Base-by-base conservation (phyloP, 148 eudicot genomes). In the Cornus suecica region DNA sequence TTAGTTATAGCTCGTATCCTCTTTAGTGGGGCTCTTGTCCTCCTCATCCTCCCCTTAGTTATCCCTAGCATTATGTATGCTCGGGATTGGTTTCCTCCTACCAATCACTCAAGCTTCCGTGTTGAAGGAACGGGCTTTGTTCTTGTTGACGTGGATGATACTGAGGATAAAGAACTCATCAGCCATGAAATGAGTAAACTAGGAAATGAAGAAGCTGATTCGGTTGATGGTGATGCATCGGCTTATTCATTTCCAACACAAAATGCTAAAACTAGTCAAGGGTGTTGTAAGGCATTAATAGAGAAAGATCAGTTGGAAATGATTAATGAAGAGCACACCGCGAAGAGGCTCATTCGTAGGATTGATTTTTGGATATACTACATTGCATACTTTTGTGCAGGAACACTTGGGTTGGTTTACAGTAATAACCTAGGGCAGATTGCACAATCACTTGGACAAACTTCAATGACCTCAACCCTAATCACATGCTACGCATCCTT, bases 391-490 rank as follows among this genome's bases (percentile, higher is more conserved):
- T 90, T 94, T 62, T 88, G 94, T 81, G 98, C 94, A 8, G 98
- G 98, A n/a, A 94, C 98, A 25, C 86, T 91, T 5, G 98, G 98
- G 66, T 80, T 91, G 20, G 98, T 90, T 74, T 94, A 90, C 51
- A 91, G 94, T 69, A 94, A 94, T 75, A 94, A 91, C 80, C 83
- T 94, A 4, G 98, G 98, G 31, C 97, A 94, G 83, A 91, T 94
- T 71, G 86, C 98, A 23, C 90, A 91, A 75, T 91, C 98, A 31
- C 94, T 91, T 32, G 97, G 98, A 18, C 85, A 82, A 23, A 71
- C 81, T 70, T 83, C 89, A 4, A 80, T 83, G 71, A 94, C 89
- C 9, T 78, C 90, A 2, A 86, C 85, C 62, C 93, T 91, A 20
- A 84, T 90, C 28, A 88, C 94, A 0, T 75, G 91, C 28, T 94